These are phyloP conservation scores for sunflower (Helianthus annuus) DNA, from an alignment of 129 eudicot genomes.

Conservation along the genomic window DNA sequence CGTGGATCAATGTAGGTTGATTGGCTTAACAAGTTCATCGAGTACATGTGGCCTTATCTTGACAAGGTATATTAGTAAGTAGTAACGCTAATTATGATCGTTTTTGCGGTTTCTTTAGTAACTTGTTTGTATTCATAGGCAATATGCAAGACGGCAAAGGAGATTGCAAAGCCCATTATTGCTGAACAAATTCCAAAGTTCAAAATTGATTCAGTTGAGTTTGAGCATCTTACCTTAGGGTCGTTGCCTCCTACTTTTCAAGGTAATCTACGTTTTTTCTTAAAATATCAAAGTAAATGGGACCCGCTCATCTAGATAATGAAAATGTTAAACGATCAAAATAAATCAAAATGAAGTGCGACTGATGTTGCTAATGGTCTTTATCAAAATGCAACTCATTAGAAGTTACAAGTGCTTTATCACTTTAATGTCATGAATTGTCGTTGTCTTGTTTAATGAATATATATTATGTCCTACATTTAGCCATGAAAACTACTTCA, in stretches of 20 bases:
- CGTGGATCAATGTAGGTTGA: conserved; percentile 59
- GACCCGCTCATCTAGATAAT: background rate
- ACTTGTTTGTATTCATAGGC: conserved; percentile 44
- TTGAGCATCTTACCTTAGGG: conserved; percentile 73
- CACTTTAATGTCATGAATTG: no score
- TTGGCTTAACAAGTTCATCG: conserved; percentile 86
- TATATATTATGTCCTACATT: no score
- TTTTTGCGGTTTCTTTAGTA: background rate
- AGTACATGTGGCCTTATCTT: conserved; percentile 83
- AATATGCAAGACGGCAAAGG: conserved; percentile 83
- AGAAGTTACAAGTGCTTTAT: no score
- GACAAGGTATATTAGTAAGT: conserved; percentile 63
- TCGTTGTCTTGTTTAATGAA: no score
- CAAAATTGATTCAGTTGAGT: conserved; percentile 77
- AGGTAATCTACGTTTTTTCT: conserved; percentile 40
- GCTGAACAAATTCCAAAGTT: conserved; percentile 91
- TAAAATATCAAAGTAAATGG: background rate
- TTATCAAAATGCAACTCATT: no score
- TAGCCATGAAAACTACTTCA: no score
- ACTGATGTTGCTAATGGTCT: background rate
- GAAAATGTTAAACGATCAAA: background rate
- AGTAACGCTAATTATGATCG: background rate
- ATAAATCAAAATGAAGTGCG: background rate
- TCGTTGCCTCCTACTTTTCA: conserved; percentile 88
- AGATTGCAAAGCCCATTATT: conserved; percentile 82